phyloP scores from a whole-genome alignment of 768 basidiomycete species.

The Clitopilus passeckerianus region DNA sequence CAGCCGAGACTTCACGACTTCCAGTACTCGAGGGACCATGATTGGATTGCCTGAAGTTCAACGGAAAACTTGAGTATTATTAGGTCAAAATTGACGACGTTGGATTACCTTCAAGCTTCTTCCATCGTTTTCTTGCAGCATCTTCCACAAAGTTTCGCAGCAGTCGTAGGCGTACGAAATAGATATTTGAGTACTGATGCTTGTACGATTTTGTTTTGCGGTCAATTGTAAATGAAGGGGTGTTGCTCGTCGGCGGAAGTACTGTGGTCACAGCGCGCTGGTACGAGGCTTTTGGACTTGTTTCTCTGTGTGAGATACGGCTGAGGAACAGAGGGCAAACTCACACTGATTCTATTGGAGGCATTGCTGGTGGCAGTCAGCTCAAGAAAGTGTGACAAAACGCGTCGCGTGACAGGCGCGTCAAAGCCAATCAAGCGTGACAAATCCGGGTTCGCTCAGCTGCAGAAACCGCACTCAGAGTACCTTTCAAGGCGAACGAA shows the following conservation, averaged over 20 bases:
- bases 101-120: constrained; percentile 26
- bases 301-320: neutral
- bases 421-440: neutral
- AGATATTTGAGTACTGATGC: constrained; percentile 55
- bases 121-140: constrained; percentile 36
- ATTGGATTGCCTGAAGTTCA: constrained; percentile 52
- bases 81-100: too few species aligned
- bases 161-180: constrained; percentile 40
- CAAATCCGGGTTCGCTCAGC: constrained; percentile 3
- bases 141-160: constrained; percentile 38
- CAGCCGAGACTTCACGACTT: constrained; percentile 77
- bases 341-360: constrained; percentile 10
- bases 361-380: constrained; percentile 4
- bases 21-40: constrained; percentile 77
- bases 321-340: neutral
- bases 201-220: constrained; percentile 42
- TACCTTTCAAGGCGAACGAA: too few species aligned
- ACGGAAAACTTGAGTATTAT: neutral
- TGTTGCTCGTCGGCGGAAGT: constrained; percentile 27
- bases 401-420: constrained; percentile 11
- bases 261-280: constrained; percentile 23
- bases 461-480: too few species aligned
- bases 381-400: constrained; percentile 3
- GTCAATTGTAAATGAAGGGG: constrained; percentile 38
- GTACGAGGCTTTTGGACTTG: constrained; percentile 16